phyloP scores from a whole-genome alignment of 345 rosid genomes.

The Murraya koenigii region DNA sequence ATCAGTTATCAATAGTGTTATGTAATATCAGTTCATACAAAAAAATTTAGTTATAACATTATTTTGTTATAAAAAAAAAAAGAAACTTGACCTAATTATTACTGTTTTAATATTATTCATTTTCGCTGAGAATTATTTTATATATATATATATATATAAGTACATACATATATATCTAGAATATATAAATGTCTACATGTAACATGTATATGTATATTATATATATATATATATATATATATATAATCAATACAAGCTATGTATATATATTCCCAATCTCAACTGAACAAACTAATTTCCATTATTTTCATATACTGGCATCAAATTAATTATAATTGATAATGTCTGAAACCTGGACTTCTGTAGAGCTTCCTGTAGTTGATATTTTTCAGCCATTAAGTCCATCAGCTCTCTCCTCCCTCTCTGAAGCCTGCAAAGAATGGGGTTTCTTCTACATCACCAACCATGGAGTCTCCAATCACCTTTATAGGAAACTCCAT shows the following conservation, averaged over 20 bases:
- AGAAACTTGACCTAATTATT: too few relatives aligned
- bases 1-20: too few relatives aligned
- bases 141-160: too few relatives aligned
- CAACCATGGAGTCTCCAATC: constrained; percentile 21
- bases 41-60: too few relatives aligned
- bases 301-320: background rate
- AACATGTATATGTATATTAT: background rate
- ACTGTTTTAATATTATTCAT: too few relatives aligned
- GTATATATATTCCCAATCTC: constrained; percentile 1
- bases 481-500: constrained; percentile 16
- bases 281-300: constrained; percentile 13
- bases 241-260: background rate
- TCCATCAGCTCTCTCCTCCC: constrained; percentile 13
- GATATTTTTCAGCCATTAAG: constrained; percentile 21
- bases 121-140: too few relatives aligned
- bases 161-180: background rate
- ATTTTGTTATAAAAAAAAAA: too few relatives aligned
- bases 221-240: too few relatives aligned
- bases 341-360: constrained; percentile 12
- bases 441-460: constrained; percentile 28
- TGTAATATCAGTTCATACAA: too few relatives aligned
- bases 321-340: background rate
- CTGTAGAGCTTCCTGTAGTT: constrained; percentile 14
- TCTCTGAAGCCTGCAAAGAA: constrained; percentile 21
- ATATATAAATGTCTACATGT: background rate